These are phyloP conservation scores for Coniochaeta prunicola DNA, from an alignment of 2,329 filamentous ascomycete genomes.

Conservation along the genomic window DNA sequence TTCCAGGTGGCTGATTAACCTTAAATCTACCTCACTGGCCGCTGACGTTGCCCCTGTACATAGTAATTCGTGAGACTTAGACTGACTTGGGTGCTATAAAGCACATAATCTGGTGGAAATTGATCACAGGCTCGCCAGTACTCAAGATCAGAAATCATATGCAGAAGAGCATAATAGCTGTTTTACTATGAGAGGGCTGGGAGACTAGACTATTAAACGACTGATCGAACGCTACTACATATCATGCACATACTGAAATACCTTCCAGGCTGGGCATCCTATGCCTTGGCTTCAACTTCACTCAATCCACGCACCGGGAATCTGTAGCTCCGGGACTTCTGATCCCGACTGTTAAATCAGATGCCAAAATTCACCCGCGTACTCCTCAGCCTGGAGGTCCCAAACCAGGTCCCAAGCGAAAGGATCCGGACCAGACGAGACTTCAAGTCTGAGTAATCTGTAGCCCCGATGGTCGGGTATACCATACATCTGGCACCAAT, in stretches of 20 bases:
- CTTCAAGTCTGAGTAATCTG: background rate
- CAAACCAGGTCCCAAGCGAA: slow-evolving; percentile 4
- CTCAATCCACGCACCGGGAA: background rate
- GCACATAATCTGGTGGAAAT: no score
- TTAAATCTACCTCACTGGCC: background rate
- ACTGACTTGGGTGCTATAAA: no score
- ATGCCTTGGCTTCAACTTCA: background rate
- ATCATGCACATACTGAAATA: no score
- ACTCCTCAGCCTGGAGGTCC: slow-evolving; percentile 2
- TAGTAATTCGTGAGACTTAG: no score
- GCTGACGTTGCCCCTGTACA: no score
- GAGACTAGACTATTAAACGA: no score
- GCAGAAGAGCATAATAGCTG: no score
- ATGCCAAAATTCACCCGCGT: slow-evolving; percentile 3
- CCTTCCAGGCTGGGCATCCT: no score
- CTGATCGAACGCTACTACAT: no score
- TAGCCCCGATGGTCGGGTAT: background rate
- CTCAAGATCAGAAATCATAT: no score
- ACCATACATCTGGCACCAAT: background rate
- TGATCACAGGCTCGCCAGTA: no score
- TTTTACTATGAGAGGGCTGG: no score
- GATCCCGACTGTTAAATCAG: slow-evolving; percentile 2
- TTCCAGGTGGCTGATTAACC: background rate
- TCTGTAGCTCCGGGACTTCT: background rate
- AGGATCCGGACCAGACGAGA: slow-evolving; percentile 1